Base-by-base conservation (phyloP, 768 basidiomycete genomes). In the Hericium coralloides region DNA sequence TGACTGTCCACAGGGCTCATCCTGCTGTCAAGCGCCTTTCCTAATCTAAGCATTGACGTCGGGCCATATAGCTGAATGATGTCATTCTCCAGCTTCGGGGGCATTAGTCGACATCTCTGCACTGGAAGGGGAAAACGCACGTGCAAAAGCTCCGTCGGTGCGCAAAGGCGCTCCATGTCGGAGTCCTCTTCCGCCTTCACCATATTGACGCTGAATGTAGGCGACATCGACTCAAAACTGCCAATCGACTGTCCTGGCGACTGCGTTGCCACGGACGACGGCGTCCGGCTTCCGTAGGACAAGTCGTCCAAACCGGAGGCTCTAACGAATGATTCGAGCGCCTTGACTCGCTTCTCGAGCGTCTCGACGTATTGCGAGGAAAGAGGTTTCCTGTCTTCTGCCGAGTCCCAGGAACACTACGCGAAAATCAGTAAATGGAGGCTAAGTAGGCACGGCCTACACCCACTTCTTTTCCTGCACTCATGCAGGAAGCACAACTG, bases 391-490 rank as follows among this genome's bases (percentile, higher is more conserved):
- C 58, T 12, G 63, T 63, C 41, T 65, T 65, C 55, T 67, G 65
- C n/a, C 67, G 64, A 2, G 62, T 67, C 68, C 67, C 68, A 68
- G 6, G 66, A 64, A 48, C 68, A 69, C 68, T 69, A 45, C 17
- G 5, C 31, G 26, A 12, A 38, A 22, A 1, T 36, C 17, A 50
- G 49, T 25, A n/a, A 10, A 45, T 45, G 43, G 8, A 45, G 9
- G 7, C 18, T 45, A 8, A 18, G n/a, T 18, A 45, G n/a, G 17
- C 12, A 18, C 18, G 9, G 43, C n/a, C 9, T n/a, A 17, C n/a
- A n/a, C 43, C 18, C n/a, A 45, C 43, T 9, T 45, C 43, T 17
- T 20, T n/a, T 18, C 43, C 15, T 3, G 43, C 43, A 9, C 14
- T n/a, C 9, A 9, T 45, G 43, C 43, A 45, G 10, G 43, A 18